Conservation (phyloP, 2,329 filamentous ascomycete genomes). For the Orbilia quercus region DNA sequence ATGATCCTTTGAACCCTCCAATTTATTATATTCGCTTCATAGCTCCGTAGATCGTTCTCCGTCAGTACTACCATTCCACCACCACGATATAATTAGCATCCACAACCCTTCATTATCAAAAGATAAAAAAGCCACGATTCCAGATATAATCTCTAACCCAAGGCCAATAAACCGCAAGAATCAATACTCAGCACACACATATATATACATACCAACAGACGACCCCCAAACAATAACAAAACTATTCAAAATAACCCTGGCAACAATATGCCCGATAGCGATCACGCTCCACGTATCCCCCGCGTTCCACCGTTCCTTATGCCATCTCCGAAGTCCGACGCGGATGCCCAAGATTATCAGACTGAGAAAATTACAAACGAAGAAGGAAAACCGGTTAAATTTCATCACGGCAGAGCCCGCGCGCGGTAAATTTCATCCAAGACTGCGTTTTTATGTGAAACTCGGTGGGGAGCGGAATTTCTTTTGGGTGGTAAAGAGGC, state of each 20-base stretch:
- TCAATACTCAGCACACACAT: too few relatives aligned
- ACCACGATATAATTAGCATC: background rate
- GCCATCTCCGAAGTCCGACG: slow-evolving; percentile 24
- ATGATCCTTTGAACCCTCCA: slow-evolving; percentile 6
- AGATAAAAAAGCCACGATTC: too few relatives aligned
- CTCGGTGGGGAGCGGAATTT: too few relatives aligned
- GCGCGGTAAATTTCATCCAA: too few relatives aligned
- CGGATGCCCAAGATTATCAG: slow-evolving; percentile 14
- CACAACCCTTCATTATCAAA: too few relatives aligned
- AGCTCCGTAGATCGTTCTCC: background rate
- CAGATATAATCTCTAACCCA: too few relatives aligned
- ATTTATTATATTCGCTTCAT: slow-evolving; percentile 4
- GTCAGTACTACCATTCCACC: slow-evolving; percentile 10
- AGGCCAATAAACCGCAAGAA: too few relatives aligned
- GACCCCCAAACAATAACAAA: slow-evolving; percentile 32
- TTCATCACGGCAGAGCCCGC: too few relatives aligned
- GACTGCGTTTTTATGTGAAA: too few relatives aligned
- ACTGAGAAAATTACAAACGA: slow-evolving; percentile 19
- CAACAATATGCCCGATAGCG: slow-evolving; percentile 13
- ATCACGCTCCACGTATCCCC: slow-evolving; percentile 45
- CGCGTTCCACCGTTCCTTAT: slow-evolving; percentile 46
- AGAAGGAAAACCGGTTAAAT: slow-evolving; percentile 27
- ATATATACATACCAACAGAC: slow-evolving; percentile 19
- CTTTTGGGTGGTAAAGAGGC: background rate
- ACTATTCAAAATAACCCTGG: slow-evolving; percentile 19